Conservation (phyloP, 129 eudicot species). For the Lonicera japonica region DNA sequence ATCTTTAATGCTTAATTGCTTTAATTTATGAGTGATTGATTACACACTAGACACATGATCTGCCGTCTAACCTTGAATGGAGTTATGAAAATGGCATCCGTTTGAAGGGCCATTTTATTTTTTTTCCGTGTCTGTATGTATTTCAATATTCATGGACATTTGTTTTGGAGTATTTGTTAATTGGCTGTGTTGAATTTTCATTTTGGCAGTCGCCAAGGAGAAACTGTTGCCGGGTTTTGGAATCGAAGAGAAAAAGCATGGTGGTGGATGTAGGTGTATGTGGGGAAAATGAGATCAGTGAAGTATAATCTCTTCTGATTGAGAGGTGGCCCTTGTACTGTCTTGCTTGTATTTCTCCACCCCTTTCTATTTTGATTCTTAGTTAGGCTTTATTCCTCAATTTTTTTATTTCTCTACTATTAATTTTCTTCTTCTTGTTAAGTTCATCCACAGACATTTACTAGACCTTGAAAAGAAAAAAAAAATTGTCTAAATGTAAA, state of each 20-base stretch:
- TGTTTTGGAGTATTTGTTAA: neutral
- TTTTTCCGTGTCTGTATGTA: too few relatives aligned
- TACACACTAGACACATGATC: too few relatives aligned
- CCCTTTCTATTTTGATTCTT: neutral
- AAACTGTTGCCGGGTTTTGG: slow-evolving; percentile 70
- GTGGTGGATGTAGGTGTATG: slow-evolving; percentile 70
- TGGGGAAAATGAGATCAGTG: slow-evolving; percentile 50
- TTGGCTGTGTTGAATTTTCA: neutral
- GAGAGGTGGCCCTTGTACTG: neutral
- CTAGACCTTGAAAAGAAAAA: neutral
- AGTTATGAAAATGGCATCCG: too few relatives aligned
- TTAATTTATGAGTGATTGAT: too few relatives aligned
- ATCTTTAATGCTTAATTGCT: too few relatives aligned
- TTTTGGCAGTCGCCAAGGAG: slow-evolving; percentile 69
- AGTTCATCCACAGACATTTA: neutral
- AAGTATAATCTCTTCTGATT: slow-evolving; percentile 6
- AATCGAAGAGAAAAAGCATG: slow-evolving; percentile 47
- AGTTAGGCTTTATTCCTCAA: neutral
- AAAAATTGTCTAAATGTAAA: too few relatives aligned
- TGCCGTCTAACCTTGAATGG: too few relatives aligned
- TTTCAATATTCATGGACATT: too few relatives aligned
- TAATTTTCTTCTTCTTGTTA: neutral
- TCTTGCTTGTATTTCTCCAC: neutral
- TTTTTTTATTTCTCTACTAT: slow-evolving; percentile 3
- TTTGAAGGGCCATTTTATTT: too few relatives aligned